A percentile compares a stretch with the other conserved stretches of the same genome.
These are phyloP conservation scores for Parietaria judaica DNA, from an alignment of 306 rosid genomes.

Conservation along the genomic window DNA sequence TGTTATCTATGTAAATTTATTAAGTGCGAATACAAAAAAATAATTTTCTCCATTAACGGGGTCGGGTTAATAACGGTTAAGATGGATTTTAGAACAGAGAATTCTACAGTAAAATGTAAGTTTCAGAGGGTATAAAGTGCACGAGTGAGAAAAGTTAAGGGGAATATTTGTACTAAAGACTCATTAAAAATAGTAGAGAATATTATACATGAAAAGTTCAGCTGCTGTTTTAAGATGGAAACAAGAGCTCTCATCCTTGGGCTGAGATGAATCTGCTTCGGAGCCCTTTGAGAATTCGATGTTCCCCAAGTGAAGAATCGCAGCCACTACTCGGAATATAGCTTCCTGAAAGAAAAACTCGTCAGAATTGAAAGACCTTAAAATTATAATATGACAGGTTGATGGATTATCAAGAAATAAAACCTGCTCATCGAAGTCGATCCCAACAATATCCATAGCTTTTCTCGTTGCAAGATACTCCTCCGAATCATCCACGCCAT, in stretches of 20 bases:
- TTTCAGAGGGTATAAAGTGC: too few species aligned
- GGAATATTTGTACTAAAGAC: neutral
- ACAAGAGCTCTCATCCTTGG: slow-evolving; percentile 66
- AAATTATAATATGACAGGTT: neutral
- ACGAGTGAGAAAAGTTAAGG: too few species aligned
- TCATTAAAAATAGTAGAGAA: neutral
- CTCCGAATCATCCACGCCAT: slow-evolving; percentile 70
- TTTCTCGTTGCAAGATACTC: slow-evolving; percentile 76
- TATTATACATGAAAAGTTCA: slow-evolving; percentile 64
- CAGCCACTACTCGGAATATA: slow-evolving; percentile 82
- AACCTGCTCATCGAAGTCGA: slow-evolving; percentile 70
- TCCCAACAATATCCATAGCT: slow-evolving; percentile 95
- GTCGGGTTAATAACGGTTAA: too few species aligned
- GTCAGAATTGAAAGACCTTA: slow-evolving; percentile 11
- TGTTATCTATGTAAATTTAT: too few species aligned
- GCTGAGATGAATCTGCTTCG: slow-evolving; percentile 74
- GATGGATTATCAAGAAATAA: slow-evolving; percentile 19
- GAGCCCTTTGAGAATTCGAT: slow-evolving; percentile 70
- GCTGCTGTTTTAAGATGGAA: slow-evolving; percentile 76
- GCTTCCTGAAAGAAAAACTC: slow-evolving; percentile 55
- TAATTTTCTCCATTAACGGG: too few species aligned
- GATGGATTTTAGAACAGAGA: too few species aligned
- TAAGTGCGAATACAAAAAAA: too few species aligned
- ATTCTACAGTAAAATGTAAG: too few species aligned
- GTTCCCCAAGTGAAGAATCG: slow-evolving; percentile 89